Conservation (phyloP, 2,329 filamentous ascomycete species). For the Fusarium pseudoanthophilum region DNA sequence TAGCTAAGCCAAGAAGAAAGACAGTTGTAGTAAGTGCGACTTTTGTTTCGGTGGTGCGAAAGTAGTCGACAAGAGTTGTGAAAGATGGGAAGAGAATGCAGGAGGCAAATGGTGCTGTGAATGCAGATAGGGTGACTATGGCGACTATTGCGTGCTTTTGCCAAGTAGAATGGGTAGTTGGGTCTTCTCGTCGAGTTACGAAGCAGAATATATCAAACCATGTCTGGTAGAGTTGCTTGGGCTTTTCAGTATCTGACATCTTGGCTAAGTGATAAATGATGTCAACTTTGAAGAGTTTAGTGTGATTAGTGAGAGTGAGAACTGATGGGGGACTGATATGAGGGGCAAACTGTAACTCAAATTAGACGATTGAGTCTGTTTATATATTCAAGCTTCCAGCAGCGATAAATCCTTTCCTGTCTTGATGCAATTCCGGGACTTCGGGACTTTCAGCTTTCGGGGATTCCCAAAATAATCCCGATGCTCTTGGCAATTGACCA, state of each 20-base stretch:
- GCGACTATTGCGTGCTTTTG: neutral
- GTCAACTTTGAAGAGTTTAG: neutral
- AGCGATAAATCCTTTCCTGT: neutral
- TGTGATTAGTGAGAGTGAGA: fast-evolving
- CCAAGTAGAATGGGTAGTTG: neutral
- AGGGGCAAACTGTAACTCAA: neutral
- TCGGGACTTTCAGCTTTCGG: neutral
- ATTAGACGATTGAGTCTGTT: neutral
- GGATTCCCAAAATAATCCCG: neutral
- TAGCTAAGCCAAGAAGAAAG: neutral
- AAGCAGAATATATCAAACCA: neutral
- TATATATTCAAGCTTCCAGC: neutral
- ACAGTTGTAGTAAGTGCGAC: neutral
- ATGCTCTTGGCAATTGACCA: neutral
- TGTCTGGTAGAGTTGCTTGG: neutral
- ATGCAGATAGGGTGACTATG: neutral
- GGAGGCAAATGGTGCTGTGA: neutral
- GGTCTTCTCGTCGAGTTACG: neutral
- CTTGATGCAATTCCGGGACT: neutral
- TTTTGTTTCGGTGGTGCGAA: neutral
- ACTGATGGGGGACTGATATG: fast-evolving
- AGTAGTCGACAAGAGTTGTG: neutral
- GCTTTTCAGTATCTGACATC: neutral
- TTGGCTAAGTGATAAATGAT: fast-evolving
- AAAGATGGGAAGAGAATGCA: conserved; percentile 3